Percentiles rank a stretch among this genome's conserved stretches.
These are phyloP conservation scores for Zymoseptoria brevis DNA, from an alignment of 2,329 filamentous ascomycete species.

Conservation along the genomic window DNA sequence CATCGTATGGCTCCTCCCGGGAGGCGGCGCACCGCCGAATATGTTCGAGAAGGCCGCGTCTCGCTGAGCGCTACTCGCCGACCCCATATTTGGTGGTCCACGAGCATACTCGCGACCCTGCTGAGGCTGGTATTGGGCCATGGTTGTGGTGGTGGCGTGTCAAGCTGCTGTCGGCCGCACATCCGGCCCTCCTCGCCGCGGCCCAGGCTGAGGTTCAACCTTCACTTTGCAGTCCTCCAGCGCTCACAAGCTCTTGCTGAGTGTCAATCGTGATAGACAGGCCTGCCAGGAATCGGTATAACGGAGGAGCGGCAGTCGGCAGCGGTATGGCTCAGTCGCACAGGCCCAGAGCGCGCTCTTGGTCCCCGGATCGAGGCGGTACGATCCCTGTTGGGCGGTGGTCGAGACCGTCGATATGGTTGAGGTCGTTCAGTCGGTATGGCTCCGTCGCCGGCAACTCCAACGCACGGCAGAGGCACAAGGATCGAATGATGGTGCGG, in stretches of 20 bases:
- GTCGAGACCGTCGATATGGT: not conserved
- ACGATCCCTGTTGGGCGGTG: not conserved
- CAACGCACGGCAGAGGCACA: not conserved
- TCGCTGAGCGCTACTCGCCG: conserved; percentile 57
- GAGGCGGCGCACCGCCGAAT: conserved; percentile 78
- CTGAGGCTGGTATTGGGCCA: conserved; percentile 59
- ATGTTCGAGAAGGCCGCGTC: conserved; percentile 96
- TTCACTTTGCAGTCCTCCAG: not conserved
- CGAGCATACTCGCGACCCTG: conserved; percentile 50
- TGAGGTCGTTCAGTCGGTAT: not conserved
- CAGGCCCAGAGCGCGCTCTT: not conserved
- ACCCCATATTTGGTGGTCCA: conserved; percentile 39
- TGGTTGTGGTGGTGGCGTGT: conserved; percentile 23
- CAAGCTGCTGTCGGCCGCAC: conserved; percentile 11
- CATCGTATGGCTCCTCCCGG: conserved; percentile 92
- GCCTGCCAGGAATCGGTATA: not conserved
- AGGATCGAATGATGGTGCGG: not conserved
- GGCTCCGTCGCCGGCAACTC: not conserved
- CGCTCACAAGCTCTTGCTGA: not conserved
- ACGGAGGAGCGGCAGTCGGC: not conserved
- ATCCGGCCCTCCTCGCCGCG: conserved; percentile 13
- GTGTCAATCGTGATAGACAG: not conserved
- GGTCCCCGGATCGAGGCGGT: not conserved
- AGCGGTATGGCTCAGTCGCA: not conserved
- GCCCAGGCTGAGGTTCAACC: not conserved